Evolutionary conservation across 306 rosid species (phyloP), one percentile per base, ranked within the genome.

Genomic region (Notholithocarpus densiflorus): DNA sequence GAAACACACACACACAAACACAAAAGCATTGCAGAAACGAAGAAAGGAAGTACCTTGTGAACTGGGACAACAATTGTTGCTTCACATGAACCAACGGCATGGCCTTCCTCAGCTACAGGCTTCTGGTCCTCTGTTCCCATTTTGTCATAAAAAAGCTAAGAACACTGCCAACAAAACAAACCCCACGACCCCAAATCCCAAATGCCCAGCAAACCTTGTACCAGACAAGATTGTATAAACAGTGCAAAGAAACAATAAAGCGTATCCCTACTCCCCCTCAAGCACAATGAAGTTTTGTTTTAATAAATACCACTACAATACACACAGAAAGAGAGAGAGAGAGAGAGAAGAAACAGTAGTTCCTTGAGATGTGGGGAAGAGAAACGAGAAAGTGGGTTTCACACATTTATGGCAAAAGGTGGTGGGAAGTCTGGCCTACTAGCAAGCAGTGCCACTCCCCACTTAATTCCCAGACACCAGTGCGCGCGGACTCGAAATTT

Each of bases 121-220:
- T 87, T 87, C 53, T 48, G 53, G 64, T 82, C 87, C 40, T 77
- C 78, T 55, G 80, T 71, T 83, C 56, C 89, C 97, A 90, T 90
- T 80, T 64, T 74, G 43, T 56, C 64, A 18, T 76, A 57, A 66
- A 56, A 79, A 62, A 60, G 60, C 79, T 79, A 61, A 56, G 32
- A 75, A 56, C 70, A 72, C 34, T 73, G 45, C 77, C 85, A 77
- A 73, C n/a, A 7, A 80, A 52, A 20, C 45, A 75, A 77, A 59
- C 6, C 65, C 53, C 53, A 12, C 15, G 15, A 48, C 53, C 53
- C 53, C 53, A 12, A 12, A 48, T 48, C 53, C 17, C 5, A 48
- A 48, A 12, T 12, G 53, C 45, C 45, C 45, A 40, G 3, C 12
- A 40, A 40, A 40, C 12, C 45, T 40, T 40, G 45, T 40, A 8